phyloP scores from a whole-genome alignment of 164 flowering plant species.

The Protea cynaroides region DNA sequence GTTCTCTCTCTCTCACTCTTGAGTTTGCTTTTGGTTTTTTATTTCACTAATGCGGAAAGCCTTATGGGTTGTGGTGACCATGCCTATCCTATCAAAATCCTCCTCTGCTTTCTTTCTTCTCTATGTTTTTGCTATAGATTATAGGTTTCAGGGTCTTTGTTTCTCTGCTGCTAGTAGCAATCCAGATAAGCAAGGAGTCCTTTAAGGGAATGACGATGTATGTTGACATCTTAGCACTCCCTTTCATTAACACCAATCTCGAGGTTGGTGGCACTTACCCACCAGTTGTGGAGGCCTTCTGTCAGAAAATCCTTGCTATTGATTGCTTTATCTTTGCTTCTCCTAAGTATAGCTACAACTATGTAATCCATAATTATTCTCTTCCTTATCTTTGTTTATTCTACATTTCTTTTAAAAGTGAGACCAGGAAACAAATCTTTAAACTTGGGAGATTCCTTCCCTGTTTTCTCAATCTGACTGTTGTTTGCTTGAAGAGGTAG shows the following conservation, averaged over 20 bases:
- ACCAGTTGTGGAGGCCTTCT: constrained; percentile 39
- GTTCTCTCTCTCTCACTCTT: too few species aligned
- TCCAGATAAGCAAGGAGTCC: constrained; percentile 22
- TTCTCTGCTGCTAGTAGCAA: constrained; percentile 17
- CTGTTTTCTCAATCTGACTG: too few species aligned
- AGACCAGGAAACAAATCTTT: too few species aligned
- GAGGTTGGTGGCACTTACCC: constrained; percentile 39
- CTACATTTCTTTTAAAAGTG: not conserved
- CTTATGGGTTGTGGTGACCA: too few species aligned
- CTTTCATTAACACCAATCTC: constrained; percentile 48
- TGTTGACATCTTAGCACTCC: constrained; percentile 34
- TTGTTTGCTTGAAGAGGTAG: too few species aligned
- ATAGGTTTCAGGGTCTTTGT: not conserved
- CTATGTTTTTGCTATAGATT: not conserved
- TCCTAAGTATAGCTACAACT: constrained; percentile 50
- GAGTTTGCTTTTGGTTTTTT: too few species aligned
- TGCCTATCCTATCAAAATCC: too few species aligned
- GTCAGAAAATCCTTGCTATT: constrained; percentile 33
- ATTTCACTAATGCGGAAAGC: too few species aligned
- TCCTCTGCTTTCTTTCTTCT: not conserved
- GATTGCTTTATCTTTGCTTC: constrained; percentile 52
- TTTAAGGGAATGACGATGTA: constrained; percentile 32
- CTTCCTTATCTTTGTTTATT: not conserved
- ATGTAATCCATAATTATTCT: constrained; percentile 27
- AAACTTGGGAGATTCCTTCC: too few species aligned